phyloP scores from a whole-genome alignment of 306 rosid species.

The Pyrus betulifolia region DNA sequence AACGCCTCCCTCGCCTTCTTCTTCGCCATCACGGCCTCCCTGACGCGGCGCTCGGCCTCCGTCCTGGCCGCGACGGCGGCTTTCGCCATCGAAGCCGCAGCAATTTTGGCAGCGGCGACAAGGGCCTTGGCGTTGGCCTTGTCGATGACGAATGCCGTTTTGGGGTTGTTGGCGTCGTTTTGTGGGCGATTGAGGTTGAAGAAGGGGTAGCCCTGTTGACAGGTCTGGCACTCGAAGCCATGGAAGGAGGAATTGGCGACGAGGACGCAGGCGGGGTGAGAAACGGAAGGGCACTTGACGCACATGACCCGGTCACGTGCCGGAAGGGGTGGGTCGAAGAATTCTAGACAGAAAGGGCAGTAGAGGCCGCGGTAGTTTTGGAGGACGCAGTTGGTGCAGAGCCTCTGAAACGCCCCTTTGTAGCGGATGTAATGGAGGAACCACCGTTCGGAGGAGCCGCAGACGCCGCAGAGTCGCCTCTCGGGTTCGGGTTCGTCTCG shows the following conservation, averaged over 20 bases:
- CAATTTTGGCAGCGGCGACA: slow-evolving; percentile 43
- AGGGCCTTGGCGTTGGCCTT: slow-evolving; percentile 29
- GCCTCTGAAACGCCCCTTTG: slow-evolving; percentile 24
- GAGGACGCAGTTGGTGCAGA: slow-evolving; percentile 72
- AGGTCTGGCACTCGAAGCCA: slow-evolving; percentile 42
- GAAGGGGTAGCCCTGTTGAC: slow-evolving; percentile 36
- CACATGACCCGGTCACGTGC: slow-evolving; percentile 54
- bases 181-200: slow-evolving; percentile 4
- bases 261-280: slow-evolving; percentile 46
- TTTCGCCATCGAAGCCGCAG: slow-evolving; percentile 35
- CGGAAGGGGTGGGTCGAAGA: slow-evolving; percentile 31
- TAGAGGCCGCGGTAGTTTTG: slow-evolving; percentile 44
- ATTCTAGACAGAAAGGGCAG: slow-evolving; percentile 65
- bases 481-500: not conserved
- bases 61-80: slow-evolving; percentile 35
- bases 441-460: slow-evolving; percentile 29
- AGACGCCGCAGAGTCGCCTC: slow-evolving; percentile 29
- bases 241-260: not conserved
- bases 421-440: slow-evolving; percentile 41
- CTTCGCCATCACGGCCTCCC: slow-evolving; percentile 47
- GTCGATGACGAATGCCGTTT: not conserved
- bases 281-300: slow-evolving; percentile 53
- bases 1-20: slow-evolving; percentile 52
- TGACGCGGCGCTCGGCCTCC: slow-evolving; percentile 42
- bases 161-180: not conserved